These are phyloP conservation scores for Aspergillus sclerotiicarbonarius DNA, from an alignment of 495 filamentous ascomycete genomes.

Conservation along the genomic window DNA sequence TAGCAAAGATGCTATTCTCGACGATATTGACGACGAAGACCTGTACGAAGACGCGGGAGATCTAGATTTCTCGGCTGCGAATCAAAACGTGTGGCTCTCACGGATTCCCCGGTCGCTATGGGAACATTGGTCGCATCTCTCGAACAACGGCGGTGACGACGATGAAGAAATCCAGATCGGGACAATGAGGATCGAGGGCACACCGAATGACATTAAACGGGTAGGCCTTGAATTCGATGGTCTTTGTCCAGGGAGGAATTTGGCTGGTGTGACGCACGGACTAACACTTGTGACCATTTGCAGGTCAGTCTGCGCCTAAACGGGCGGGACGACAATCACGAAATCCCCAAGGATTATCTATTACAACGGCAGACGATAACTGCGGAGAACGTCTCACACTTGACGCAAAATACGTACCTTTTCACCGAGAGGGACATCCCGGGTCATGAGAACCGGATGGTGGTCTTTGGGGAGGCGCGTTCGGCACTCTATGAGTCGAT, in stretches of 20 bases:
- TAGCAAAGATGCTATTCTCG: slow-evolving; percentile 53
- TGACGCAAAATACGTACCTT: slow-evolving; percentile 72
- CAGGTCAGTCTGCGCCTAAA: slow-evolving; percentile 53
- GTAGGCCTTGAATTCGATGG: slow-evolving; percentile 30
- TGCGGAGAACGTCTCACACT: slow-evolving; percentile 45
- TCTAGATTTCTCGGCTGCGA: slow-evolving; percentile 65
- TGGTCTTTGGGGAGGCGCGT: slow-evolving; percentile 43
- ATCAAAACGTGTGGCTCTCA: slow-evolving; percentile 65
- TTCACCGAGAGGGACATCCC: slow-evolving; percentile 91
- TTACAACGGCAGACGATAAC: slow-evolving; percentile 58
- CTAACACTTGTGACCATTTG: slow-evolving; percentile 1
- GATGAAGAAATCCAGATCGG: slow-evolving; percentile 70
- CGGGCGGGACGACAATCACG: slow-evolving; percentile 56
- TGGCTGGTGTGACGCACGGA: background rate
- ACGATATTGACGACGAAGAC: slow-evolving; percentile 66
- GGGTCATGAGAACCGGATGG: slow-evolving; percentile 59
- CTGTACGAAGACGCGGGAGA: slow-evolving; percentile 88
- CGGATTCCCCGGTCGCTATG: slow-evolving; percentile 76
- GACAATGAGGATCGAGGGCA: slow-evolving; percentile 64
- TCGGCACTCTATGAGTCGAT: slow-evolving; percentile 47
- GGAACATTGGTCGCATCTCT: slow-evolving; percentile 57
- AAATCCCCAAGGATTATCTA: slow-evolving; percentile 79
- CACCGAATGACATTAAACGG: slow-evolving; percentile 50
- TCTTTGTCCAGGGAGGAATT: background rate
- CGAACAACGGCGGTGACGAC: slow-evolving; percentile 37